Evolutionary conservation across 2,329 filamentous ascomycete species (phyloP).

Genomic region (Dactylella cylindrospora): DNA sequence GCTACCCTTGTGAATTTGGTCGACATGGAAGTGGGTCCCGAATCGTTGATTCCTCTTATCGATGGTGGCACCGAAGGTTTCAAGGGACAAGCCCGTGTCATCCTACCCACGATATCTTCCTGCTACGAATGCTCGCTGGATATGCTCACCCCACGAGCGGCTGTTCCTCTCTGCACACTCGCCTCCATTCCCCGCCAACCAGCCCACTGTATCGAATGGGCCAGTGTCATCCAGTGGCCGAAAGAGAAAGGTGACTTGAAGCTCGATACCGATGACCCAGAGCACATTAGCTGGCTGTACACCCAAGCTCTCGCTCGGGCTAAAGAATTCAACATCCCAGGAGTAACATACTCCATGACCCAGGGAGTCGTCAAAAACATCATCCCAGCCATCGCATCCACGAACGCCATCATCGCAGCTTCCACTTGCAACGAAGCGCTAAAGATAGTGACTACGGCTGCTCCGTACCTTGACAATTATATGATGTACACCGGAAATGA

Average conservation of each 20-base stretch:
- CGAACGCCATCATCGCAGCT: constrained; percentile 93
- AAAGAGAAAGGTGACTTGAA: constrained; percentile 75
- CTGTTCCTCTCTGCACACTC: constrained; percentile 92
- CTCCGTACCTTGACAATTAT: constrained; percentile 85
- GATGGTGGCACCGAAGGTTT: constrained; percentile 98
- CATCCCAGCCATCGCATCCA: constrained; percentile 96
- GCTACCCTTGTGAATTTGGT: constrained; percentile 88
- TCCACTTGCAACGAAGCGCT: constrained; percentile 95
- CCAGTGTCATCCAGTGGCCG: constrained; percentile 97
- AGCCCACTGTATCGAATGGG: constrained; percentile 98
- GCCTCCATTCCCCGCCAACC: constrained; percentile 95
- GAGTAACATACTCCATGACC: constrained; percentile 91
- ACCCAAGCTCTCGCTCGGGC: constrained; percentile 79
- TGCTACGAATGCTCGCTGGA: constrained; percentile 98
- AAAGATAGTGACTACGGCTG: constrained; percentile 83
- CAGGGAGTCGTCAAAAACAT: constrained; percentile 99
- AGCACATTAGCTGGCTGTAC: constrained; percentile 97
- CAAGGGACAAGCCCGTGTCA: constrained; percentile 92
- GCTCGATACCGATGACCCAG: constrained; percentile 92
- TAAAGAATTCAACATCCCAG: constrained; percentile 82
- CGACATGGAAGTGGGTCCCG: constrained; percentile 70
- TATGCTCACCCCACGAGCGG: constrained; percentile 96
- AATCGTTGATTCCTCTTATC: constrained; percentile 87
- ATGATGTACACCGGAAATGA: constrained; percentile 99
- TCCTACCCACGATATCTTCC: constrained; percentile 86